Base-by-base conservation (phyloP, 176 grass and related monocot species). In the Aegilops longissima region DNA sequence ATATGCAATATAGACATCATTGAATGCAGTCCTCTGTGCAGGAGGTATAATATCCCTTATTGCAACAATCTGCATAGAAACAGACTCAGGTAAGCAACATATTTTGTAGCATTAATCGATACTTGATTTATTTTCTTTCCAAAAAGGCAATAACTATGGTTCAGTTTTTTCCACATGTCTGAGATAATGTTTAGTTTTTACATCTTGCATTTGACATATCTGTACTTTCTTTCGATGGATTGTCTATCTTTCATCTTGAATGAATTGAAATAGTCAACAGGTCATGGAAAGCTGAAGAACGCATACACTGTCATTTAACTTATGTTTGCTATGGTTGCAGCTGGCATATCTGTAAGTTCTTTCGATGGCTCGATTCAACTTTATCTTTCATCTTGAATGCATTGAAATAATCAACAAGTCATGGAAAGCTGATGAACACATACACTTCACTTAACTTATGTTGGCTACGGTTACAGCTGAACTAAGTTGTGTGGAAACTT, bases 31-130 rank as follows among this genome's bases (percentile, higher is more conserved):
- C 40, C 97, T 85, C 29, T 94, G 82, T 64, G 94, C 20, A 81
- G 94, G 90, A 78, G 94, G 97, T 80, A 99, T 99, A 78, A 99
- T 94, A 90, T 99, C 97, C 85, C 94, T 94, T 90, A 99, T 97
- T 39, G 97, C 94, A 86, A 99, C 97, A 89, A 99, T 92, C 97
- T 99, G 87, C 81, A 91, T 47, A 56, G 73, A 79, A 73, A 39
- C 64, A 34, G 3, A 21, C 36, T 70, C 80, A 12, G 3, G 11
- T 91, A 42, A 91, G 79, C 36, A 52, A 70, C 27, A 63, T 34
- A 70, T 38, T 11, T 56, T 30, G 6, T 42, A 77, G 61, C 70
- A 77, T 5, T 7, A 11, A 58, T 20, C 17, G 27, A 86, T 23
- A 83, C 58, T 54, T 39, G 45, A 47, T 47, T 47, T 45, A 12